Base-by-base conservation (phyloP, 1,284 basidiomycete species). In the Leccinum laetum region DNA sequence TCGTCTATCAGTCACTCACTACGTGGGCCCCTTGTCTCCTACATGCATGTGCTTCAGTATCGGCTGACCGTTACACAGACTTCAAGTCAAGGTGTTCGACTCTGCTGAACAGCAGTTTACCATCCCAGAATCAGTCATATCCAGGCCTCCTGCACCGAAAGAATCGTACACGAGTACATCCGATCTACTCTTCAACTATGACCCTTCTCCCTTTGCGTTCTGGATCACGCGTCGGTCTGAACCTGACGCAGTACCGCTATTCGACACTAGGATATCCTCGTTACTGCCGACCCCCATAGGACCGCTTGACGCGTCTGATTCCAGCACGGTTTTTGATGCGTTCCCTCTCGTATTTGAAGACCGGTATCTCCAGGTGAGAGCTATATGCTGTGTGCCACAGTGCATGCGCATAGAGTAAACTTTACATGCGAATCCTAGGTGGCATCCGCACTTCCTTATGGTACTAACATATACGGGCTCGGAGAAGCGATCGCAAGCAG, bases 321-420 rank as follows among this genome's bases (percentile, higher is more conserved):
- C 80, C 35, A 81, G 78, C 11, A 87, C 85, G 0, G 81, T 80
- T 3, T 79, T 90, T 11, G 80, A 86, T 60, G 84, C 81, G 0
- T 89, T 90, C 68, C 83, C 85, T 6, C 80, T 93, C 2, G 83
- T 93, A n/a, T 92, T 94, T 70, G 91, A 93, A 73, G 87, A 93
- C 69, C 86, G 87, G 67, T 90, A 89, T 68, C 77, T 90, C 44
- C 84, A 86, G 77, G 77, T 84, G 66, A 60, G 16, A 32, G n/a
- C n/a, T 55, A 68, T 61, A 16, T 49, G 11, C 13, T 55, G 8
- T 53, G 14, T 55, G 14, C 37, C 37, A 39, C 39, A 39, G 39
- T 39, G 14, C 24, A 26, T 26, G 21, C 7, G 21, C 2, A 26
- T 16, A 55, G 52, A 26, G 52, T 26, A 14, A 14, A 56, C 18